Conservation (phyloP, 2,329 filamentous ascomycete genomes). For the Claviceps digitariae region DNA sequence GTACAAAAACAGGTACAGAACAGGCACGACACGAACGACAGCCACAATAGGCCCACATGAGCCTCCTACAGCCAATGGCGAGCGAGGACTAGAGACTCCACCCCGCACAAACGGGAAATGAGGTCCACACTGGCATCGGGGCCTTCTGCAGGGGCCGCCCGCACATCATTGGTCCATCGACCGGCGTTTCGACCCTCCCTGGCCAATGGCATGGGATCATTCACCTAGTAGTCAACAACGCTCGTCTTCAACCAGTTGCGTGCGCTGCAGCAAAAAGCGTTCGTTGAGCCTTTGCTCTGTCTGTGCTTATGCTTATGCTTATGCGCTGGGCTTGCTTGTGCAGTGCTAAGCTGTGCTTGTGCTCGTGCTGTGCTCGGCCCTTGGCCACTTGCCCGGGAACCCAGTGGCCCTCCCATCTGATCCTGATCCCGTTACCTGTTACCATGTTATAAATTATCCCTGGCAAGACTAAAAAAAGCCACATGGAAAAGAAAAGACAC, state of each 20-base stretch:
- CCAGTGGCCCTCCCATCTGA: too few species aligned
- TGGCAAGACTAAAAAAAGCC: not conserved
- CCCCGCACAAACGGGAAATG: constrained; percentile 5
- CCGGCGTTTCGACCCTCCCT: not conserved
- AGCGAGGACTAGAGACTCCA: not conserved
- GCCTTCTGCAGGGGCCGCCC: constrained; percentile 4
- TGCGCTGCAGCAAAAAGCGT: not conserved
- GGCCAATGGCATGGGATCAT: constrained; percentile 2
- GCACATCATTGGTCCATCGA: constrained; percentile 3
- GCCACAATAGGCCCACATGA: not conserved
- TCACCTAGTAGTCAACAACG: not conserved
- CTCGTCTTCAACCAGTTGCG: not conserved
- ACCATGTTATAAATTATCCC: not conserved
- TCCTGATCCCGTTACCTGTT: too few species aligned
- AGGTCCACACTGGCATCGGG: constrained; percentile 3
- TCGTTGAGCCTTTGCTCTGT: too few species aligned
- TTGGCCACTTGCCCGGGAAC: not conserved
- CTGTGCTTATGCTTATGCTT: too few species aligned
- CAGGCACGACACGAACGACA: not conserved
- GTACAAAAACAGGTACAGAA: not conserved
- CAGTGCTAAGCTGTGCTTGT: not conserved
- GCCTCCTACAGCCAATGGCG: not conserved
- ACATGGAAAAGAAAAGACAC: too few species aligned
- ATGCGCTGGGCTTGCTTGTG: not conserved
- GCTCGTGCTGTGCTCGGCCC: not conserved